Percentiles rank a stretch among this genome's conserved stretches.
Evolutionary conservation across 2,329 filamentous ascomycete species (phyloP).

Genomic region (Mariannaea elegans): DNA sequence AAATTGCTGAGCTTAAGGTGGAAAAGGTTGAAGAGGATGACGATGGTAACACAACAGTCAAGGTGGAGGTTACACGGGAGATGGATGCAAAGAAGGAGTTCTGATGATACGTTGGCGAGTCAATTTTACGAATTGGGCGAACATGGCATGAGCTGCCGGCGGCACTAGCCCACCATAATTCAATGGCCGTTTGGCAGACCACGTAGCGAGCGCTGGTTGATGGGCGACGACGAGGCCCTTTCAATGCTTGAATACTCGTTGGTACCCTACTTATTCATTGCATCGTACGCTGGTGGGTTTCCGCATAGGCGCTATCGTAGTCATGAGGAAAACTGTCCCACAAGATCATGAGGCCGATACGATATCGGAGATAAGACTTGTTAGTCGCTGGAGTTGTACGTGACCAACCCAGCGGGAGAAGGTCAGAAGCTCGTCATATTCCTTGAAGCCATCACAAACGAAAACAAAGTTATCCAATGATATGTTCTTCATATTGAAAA

Average conservation of each 20-base stretch:
- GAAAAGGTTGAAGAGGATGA: constrained; percentile 32
- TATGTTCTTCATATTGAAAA: constrained; percentile 7
- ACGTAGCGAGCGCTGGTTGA: constrained; percentile 19
- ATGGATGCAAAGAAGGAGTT: constrained; percentile 34
- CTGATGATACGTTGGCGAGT: constrained; percentile 22
- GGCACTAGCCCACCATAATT: constrained; percentile 13
- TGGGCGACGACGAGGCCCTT: constrained; percentile 10
- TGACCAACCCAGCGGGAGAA: constrained; percentile 16
- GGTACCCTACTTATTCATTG: constrained; percentile 18
- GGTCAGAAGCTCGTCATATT: constrained; percentile 8
- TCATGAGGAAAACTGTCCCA: constrained; percentile 30
- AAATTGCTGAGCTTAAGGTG: constrained; percentile 39
- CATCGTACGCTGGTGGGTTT: constrained; percentile 18
- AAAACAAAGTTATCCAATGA: neutral
- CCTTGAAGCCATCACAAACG: neutral
- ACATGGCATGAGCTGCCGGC: constrained; percentile 5
- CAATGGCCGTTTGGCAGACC: constrained; percentile 13
- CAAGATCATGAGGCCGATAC: constrained; percentile 38
- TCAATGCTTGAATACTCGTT: constrained; percentile 33
- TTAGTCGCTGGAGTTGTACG: constrained; percentile 12
- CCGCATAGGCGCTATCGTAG: constrained; percentile 30
- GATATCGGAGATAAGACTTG: constrained; percentile 43
- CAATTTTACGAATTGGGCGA: neutral
- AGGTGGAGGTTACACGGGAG: constrained; percentile 34
- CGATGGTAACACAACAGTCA: constrained; percentile 31